phyloP scores from a whole-genome alignment of 495 filamentous ascomycete genomes.

The Hamigera avellanea region DNA sequence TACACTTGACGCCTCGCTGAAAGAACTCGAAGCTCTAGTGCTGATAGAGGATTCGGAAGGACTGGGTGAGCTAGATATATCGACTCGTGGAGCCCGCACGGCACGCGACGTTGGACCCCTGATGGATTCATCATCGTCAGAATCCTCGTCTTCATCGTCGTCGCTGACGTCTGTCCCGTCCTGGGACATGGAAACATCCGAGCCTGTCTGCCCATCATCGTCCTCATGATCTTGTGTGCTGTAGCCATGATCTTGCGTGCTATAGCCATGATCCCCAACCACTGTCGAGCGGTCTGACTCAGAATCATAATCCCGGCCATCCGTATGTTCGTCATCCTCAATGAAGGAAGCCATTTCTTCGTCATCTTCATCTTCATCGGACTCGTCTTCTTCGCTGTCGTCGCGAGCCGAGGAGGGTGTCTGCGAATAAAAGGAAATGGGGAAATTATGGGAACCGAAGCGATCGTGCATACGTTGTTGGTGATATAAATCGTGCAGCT shows the following conservation, averaged over 20 bases:
- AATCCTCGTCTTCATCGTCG: slow-evolving; percentile 1
- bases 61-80: not conserved
- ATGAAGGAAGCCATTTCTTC: slow-evolving; percentile 11
- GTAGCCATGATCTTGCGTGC: slow-evolving; percentile 5
- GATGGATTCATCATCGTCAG: not conserved
- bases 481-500: slow-evolving; percentile 2
- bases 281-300: slow-evolving; percentile 20
- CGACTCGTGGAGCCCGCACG: not conserved
- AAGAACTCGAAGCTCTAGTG: not conserved
- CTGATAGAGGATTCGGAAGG: not conserved
- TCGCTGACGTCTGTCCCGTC: slow-evolving; percentile 1
- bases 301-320: slow-evolving; percentile 12
- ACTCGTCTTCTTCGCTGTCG: slow-evolving; percentile 17
- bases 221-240: slow-evolving; percentile 4
- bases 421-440: not conserved
- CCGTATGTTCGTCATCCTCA: slow-evolving; percentile 9
- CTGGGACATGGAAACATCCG: slow-evolving; percentile 5
- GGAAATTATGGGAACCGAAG: not conserved
- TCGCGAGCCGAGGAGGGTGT: slow-evolving; percentile 3
- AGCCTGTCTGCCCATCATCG: slow-evolving; percentile 4
- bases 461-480: not conserved
- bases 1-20: not conserved
- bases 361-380: slow-evolving; percentile 9
- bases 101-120: not conserved
- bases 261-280: slow-evolving; percentile 11